Percentiles rank a stretch among this genome's conserved stretches.
These are phyloP conservation scores for Ustilago shanxiensis DNA, from an alignment of 1,284 basidiomycete genomes.

Conservation along the genomic window DNA sequence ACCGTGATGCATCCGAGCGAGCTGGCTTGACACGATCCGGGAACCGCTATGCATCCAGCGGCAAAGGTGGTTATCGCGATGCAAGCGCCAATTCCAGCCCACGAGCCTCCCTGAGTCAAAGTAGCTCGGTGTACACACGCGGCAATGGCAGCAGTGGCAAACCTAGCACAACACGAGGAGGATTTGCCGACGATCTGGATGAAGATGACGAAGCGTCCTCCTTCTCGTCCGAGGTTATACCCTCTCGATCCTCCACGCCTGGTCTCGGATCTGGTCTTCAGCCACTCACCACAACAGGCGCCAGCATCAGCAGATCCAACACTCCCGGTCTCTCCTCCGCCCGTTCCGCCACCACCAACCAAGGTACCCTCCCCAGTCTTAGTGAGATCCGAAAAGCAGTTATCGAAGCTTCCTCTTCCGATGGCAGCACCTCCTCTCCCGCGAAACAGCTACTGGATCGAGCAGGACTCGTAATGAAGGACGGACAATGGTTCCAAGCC, in stretches of 20 bases:
- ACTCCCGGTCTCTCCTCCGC: conserved; percentile 14
- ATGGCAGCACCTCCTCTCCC: conserved; percentile 39
- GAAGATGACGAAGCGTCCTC: conserved; percentile 44
- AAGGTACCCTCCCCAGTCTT: conserved; percentile 21
- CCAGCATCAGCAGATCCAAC: conserved; percentile 6
- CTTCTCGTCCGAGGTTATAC: conserved; percentile 33
- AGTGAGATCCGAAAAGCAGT: conserved; percentile 46
- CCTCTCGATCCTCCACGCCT: conserved; percentile 32
- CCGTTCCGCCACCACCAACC: conserved; percentile 17
- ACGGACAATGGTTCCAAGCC: conserved; percentile 92
- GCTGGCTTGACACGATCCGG: conserved; percentile 39
- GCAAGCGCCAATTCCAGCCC: conserved; percentile 40
- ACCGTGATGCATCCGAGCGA: conserved; percentile 40
- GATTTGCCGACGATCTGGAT: conserved; percentile 52
- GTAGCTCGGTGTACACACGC: conserved; percentile 20
- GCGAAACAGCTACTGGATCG: conserved; percentile 61
- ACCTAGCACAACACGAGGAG: conserved; percentile 9
- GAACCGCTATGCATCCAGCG: conserved; percentile 19
- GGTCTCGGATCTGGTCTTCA: conserved; percentile 17
- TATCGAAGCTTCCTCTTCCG: conserved; percentile 33
- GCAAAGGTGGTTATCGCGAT: conserved; percentile 41
- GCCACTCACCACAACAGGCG: conserved; percentile 12
- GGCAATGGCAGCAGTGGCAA: conserved; percentile 10
- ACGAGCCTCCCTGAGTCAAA: conserved; percentile 31
- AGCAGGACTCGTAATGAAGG: conserved; percentile 70